Percentiles rank a stretch among this genome's conserved stretches.
Evolutionary conservation across 1,284 basidiomycete genomes (phyloP).

Genomic region (Cutaneotrichosporon spelunceum): DNA sequence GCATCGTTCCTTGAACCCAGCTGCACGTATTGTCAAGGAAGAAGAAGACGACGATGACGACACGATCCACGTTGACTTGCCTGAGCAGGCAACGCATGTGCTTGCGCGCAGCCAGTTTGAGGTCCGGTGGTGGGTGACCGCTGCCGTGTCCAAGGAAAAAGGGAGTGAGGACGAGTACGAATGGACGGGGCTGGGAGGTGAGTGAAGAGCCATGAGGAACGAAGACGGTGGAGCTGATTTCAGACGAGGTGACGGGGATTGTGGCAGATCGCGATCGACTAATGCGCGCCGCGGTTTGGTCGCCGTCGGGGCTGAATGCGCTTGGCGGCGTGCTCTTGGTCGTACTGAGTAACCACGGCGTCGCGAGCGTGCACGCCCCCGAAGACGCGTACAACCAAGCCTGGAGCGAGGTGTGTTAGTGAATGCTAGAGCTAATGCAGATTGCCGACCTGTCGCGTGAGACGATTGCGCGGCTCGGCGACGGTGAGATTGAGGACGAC

Average conservation of each 20-base stretch:
- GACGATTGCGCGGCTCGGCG: conserved; percentile 22
- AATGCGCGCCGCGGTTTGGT: conserved; percentile 38
- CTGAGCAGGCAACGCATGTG: conserved; percentile 11
- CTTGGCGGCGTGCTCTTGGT: conserved; percentile 35
- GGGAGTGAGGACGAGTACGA: conserved; percentile 19
- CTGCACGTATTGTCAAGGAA: conserved; percentile 5
- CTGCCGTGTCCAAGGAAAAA: conserved; percentile 22
- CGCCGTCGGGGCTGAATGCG: conserved; percentile 35
- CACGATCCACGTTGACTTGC: conserved; percentile 12
- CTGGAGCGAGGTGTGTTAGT: conserved; percentile 35
- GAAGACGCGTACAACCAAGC: conserved; percentile 30
- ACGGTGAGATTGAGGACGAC: conserved; percentile 2
- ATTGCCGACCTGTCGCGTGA: conserved; percentile 35
- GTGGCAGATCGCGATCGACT: conserved; percentile 29
- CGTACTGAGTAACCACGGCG: conserved; percentile 28
- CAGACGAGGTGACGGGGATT: conserved; percentile 33
- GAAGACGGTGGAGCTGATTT: neutral
- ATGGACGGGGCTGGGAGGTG: conserved; percentile 21
- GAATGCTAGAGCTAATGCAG: conserved; percentile 19
- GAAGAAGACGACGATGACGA: conserved; percentile 16
- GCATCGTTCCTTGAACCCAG: conserved; percentile 12
- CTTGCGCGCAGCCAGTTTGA: conserved; percentile 29
- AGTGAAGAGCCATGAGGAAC: neutral
- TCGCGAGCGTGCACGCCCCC: conserved; percentile 40
- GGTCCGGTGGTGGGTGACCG: conserved; percentile 35